Base-by-base conservation (phyloP, 2,329 filamentous ascomycete genomes). In the Aspergillus pseudonomiae region DNA sequence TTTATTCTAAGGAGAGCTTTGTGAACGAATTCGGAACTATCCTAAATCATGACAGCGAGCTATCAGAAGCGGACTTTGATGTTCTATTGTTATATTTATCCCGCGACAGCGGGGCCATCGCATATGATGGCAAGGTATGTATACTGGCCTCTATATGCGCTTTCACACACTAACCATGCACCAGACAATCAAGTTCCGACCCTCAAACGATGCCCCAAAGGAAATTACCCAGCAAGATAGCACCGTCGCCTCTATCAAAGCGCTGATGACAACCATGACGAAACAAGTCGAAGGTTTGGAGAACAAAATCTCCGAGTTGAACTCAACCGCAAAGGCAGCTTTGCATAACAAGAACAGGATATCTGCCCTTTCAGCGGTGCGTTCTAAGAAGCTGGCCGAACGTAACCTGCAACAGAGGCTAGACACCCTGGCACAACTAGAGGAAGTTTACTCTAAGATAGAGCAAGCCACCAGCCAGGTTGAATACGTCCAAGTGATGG, bases 391-490 rank as follows among this genome's bases (percentile, higher is more conserved):
- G 77, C 81, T 91, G 9, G 89, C 91, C 32, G 93, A 97, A 76
- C 81, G 86, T 2, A 91, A 89, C 12, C 84, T 98, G 0, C 82
- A 87, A 34, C 87, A 88, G 67, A 88, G 94, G 14, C 87, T 89
- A 34, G 88, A 89, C 10, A 91, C 91, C 0, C 85, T 97, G 2
- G 82, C 84, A 48, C 93, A 97, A 77, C 85, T 99, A 1, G 93
- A 98, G 78, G 88, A 92, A 66, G 89, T 96, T 0, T 91, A 93
- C 60, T 79, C 84, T n/a, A 91, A 90, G 73, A 91, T 99, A 59
- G 90, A 97, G 75, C 89, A 94, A 76, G 95, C 95, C 0, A 85
- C 88, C 0, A 91, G 94, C 77, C 92, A 97, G 67, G 88, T 96
- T 10, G 90, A 93, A 70, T 86, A 97, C 16, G 88, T 98, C 10